Evolutionary conservation across 2,329 filamentous ascomycete genomes (phyloP).

Genomic region (Teratosphaeria nubilosa): DNA sequence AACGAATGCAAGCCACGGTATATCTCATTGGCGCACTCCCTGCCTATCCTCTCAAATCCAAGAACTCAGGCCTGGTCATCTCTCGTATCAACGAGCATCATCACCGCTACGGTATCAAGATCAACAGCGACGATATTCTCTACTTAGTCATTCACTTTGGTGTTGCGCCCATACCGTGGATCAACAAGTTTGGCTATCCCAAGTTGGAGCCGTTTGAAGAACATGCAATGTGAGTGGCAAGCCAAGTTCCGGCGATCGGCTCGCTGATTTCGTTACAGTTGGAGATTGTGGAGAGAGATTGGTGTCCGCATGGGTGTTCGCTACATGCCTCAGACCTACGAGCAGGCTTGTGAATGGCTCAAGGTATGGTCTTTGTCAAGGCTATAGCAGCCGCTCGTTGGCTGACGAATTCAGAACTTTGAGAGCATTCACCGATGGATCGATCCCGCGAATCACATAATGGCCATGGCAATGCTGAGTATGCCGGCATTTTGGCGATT

Average conservation of each 20-base stretch:
- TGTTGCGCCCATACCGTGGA: conserved; percentile 6
- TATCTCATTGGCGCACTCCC: conserved; percentile 3
- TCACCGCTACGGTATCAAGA: conserved; percentile 7
- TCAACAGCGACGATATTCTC: conserved; percentile 6
- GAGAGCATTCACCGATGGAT: background rate
- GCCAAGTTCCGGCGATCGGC: background rate
- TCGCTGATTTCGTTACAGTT: background rate
- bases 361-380: background rate
- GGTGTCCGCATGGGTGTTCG: background rate
- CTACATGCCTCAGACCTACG: background rate
- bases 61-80: conserved; percentile 4
- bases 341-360: background rate
- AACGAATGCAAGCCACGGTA: conserved; percentile 6
- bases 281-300: background rate
- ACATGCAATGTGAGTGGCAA: background rate
- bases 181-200: conserved; percentile 7
- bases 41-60: conserved; percentile 2
- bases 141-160: conserved; percentile 7
- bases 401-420: background rate
- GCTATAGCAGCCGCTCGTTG: background rate
- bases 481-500: conserved; percentile 1
- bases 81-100: conserved; percentile 6
- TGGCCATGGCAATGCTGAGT: background rate
- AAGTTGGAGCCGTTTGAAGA: conserved; percentile 2
- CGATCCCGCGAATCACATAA: background rate